Percentiles rank a stretch among this genome's conserved stretches.
Evolutionary conservation across 306 rosid species (phyloP).

Genomic region (Prunus mongolica): DNA sequence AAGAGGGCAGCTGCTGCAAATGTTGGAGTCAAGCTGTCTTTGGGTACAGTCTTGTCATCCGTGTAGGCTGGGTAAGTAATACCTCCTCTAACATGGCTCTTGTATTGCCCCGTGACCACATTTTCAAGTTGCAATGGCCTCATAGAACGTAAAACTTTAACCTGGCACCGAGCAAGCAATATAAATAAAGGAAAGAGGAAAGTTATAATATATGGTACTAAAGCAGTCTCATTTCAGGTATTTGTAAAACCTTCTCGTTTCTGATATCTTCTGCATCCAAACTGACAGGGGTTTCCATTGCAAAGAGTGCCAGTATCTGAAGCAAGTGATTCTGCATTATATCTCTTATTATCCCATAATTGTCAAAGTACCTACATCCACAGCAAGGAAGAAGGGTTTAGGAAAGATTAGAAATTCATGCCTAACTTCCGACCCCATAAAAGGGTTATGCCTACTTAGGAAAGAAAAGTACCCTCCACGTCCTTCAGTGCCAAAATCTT

Average conservation of each 20-base stretch:
- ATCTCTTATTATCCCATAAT: slow-evolving; percentile 88
- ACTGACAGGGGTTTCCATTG: slow-evolving; percentile 96
- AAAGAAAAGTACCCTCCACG: slow-evolving; percentile 78
- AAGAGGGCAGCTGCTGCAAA: slow-evolving; percentile 94
- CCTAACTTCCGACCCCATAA: neutral
- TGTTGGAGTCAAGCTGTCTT: slow-evolving; percentile 82
- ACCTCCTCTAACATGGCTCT: slow-evolving; percentile 79
- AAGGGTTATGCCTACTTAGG: slow-evolving; percentile 4
- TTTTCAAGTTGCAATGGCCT: slow-evolving; percentile 64
- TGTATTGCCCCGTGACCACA: slow-evolving; percentile 71
- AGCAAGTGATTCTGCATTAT: slow-evolving; percentile 96
- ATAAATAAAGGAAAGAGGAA: neutral
- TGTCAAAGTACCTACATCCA: slow-evolving; percentile 66
- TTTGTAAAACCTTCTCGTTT: slow-evolving; percentile 69
- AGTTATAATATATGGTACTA: neutral
- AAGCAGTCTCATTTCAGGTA: slow-evolving; percentile 10
- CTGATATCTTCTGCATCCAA: slow-evolving; percentile 92
- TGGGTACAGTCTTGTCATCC: slow-evolving; percentile 82
- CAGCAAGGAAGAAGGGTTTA: slow-evolving; percentile 18
- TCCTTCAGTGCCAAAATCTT: slow-evolving; percentile 97
- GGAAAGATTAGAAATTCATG: slow-evolving; percentile 18
- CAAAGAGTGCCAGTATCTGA: slow-evolving; percentile 91
- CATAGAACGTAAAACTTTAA: slow-evolving; percentile 89
- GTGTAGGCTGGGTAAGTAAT: slow-evolving; percentile 67
- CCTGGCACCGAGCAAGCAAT: slow-evolving; percentile 45